Evolutionary conservation across 768 basidiomycete genomes (phyloP).

Genomic region (Tricholoma bakamatsutake): DNA sequence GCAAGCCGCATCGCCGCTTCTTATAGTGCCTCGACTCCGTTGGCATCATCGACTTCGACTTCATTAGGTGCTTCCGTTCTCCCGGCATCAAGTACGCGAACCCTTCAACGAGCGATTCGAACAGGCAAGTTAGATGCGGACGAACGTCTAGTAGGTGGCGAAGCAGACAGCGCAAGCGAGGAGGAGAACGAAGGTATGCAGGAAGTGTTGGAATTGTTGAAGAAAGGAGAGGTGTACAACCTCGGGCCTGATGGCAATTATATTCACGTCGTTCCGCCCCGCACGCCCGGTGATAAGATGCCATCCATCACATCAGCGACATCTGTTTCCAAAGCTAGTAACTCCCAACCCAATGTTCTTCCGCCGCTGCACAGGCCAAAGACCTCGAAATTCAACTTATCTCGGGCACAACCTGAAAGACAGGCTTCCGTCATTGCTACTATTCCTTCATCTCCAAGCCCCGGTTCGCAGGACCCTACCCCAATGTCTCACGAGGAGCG

Average conservation of each 20-base stretch:
- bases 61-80: conserved; percentile 38
- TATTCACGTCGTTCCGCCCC: conserved; percentile 18
- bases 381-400: conserved; percentile 46
- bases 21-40: conserved; percentile 35
- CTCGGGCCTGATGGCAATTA: conserved; percentile 40
- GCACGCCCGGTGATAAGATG: not conserved
- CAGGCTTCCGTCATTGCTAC: conserved; percentile 9
- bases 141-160: conserved; percentile 44
- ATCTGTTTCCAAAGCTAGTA: conserved; percentile 5
- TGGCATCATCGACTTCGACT: conserved; percentile 21
- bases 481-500: conserved; percentile 22
- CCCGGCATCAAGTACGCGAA: conserved; percentile 39
- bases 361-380: conserved; percentile 32
- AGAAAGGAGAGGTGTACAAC: conserved; percentile 47
- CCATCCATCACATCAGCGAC: not conserved
- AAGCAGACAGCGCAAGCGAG: conserved; percentile 51
- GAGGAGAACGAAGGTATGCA: conserved; percentile 43
- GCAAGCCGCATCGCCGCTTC: conserved; percentile 46
- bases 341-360: conserved; percentile 9
- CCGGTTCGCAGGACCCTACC: conserved; percentile 17
- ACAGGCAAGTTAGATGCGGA: conserved; percentile 50
- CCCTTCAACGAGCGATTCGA: conserved; percentile 46
- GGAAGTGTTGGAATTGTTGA: conserved; percentile 47
- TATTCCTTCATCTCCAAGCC: conserved; percentile 5
- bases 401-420: conserved; percentile 27